Conservation (phyloP, 2,329 filamentous ascomycete species). For the Sporothrix pallida region DNA sequence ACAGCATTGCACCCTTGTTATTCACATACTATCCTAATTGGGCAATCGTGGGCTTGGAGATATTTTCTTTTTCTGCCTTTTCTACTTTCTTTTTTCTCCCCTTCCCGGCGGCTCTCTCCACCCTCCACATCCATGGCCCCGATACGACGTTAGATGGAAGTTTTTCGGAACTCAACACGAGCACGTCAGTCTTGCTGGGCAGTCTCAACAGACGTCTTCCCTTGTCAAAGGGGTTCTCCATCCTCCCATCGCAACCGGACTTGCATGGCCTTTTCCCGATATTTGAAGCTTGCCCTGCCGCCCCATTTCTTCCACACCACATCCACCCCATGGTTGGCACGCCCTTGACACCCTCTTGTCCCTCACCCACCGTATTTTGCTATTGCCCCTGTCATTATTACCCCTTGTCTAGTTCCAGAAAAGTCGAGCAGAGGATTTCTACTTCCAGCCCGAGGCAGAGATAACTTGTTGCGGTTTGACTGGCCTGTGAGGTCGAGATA, state of each 20-base stretch:
- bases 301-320: constrained; percentile 18
- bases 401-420: constrained; percentile 34
- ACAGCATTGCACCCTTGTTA: background rate
- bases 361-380: background rate
- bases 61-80: background rate
- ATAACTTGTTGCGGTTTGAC: constrained; percentile 50
- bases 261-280: constrained; percentile 42
- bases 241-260: background rate
- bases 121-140: background rate
- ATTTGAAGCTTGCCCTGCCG: constrained; percentile 40
- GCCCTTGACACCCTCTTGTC: constrained; percentile 15
- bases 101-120: background rate
- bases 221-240: constrained; percentile 20
- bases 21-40: background rate
- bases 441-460: constrained; percentile 34
- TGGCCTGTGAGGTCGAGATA: constrained; percentile 41
- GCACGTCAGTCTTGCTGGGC: constrained; percentile 7
- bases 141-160: constrained; percentile 22
- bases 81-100: constrained; percentile 6
- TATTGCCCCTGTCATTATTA: constrained; percentile 43
- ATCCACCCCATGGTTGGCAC: background rate
- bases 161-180: constrained; percentile 15
- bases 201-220: constrained; percentile 6
- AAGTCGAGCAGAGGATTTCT: constrained; percentile 8
- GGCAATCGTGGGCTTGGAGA: background rate